Evolutionary conservation across 169 alveolate genomes (phyloP), one percentile per base, ranked within the genome.

Genomic region (Pseudocohnilembus persalinus): DNA sequence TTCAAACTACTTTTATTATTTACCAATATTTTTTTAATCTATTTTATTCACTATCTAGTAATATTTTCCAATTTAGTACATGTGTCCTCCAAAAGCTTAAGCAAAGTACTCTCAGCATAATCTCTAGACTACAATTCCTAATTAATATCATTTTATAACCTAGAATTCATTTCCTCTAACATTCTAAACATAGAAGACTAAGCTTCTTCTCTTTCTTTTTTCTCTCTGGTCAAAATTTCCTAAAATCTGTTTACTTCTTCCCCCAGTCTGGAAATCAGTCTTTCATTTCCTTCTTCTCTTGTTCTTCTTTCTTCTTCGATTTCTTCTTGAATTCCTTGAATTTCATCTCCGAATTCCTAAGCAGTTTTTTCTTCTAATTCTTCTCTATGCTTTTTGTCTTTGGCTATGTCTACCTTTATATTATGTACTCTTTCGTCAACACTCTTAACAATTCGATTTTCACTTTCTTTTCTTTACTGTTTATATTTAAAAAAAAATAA

Each of bases 331-430:
- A 93, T 68, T 49, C 84, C 63, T 63, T 73, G 64, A 24, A 93
- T 84, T 76, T 83, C 64, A 49, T 89, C 94, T 29, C 90, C 92
- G 26, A 91, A 78, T 73, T 92, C 90, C 63, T 88, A 64, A 33
- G 91, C 88, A 77, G 92, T 83, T 87, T 87, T 81, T 73, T 89
- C 94, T 83, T 88, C 92, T 15, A 85, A 82, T 81, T 93, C 97
- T 89, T 94, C 96, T 87, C 97, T 92, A 29, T 82, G 80, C 76
- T 92, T 92, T 86, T 91, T 92, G 76, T 94, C 95, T 79, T 91
- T 90, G 29, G 95, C 94, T 64, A 94, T 72, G 72, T 94, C 97
- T 34, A 92, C 87, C 83, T 88, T 92, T 35, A 92, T 64, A 31
- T 83, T 29, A 77, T 83, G 92, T 25, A 92, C 83, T 73, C 88